Base-by-base conservation (phyloP, 345 rosid species). In the Carallia brachiata region DNA sequence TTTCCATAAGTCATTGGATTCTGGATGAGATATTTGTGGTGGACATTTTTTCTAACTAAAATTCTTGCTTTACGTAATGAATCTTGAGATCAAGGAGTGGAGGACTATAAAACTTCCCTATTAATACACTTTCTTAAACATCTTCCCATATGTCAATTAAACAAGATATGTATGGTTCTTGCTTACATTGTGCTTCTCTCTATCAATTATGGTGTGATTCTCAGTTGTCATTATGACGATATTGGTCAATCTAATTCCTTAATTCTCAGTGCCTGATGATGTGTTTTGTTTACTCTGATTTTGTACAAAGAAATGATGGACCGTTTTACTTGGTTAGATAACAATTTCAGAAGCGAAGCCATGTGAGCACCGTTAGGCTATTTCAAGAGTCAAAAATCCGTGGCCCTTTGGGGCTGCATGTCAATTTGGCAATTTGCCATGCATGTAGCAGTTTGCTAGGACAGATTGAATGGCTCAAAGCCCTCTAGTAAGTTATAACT, bases 401-500 rank as follows among this genome's bases (percentile, higher is more conserved):
- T 31, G 64, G 7, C 57, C 50, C n/a, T 50, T 13, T 61, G 27
- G 1, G 52, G 36, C 58, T 36, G 9, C 9, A 17, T 13, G 58
- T 23, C 36, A 52, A 7, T 34, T 17, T 36, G 12, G 34, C 19
- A 10, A 28, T 23, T 28, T 32, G 4, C n/a, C 9, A 15, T 32
- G 6, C 61, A 50, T 39, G 30, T 16, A 13, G 36, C 53, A 53
- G 61, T 62, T 62, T 61, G 5, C 39, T 36, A 52, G 53, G 30
- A 53, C 52, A 37, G 16, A 44, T 12, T 54, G 40, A 70, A 1
- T 63, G 44, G 17, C 18, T 4, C 6, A 5, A 9, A 23, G 58
- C 19, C 48, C 57, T 66, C 65, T 44, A 55, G 1, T 28, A 55
- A 55, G 6, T 52, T 23, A 34, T 72, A 61, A 66, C 52, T 40